A percentile compares a stretch with the other conserved stretches of the same genome.
phyloP scores from a whole-genome alignment of 1,284 basidiomycete species.

The Cystobasidiaceae sp. region DNA sequence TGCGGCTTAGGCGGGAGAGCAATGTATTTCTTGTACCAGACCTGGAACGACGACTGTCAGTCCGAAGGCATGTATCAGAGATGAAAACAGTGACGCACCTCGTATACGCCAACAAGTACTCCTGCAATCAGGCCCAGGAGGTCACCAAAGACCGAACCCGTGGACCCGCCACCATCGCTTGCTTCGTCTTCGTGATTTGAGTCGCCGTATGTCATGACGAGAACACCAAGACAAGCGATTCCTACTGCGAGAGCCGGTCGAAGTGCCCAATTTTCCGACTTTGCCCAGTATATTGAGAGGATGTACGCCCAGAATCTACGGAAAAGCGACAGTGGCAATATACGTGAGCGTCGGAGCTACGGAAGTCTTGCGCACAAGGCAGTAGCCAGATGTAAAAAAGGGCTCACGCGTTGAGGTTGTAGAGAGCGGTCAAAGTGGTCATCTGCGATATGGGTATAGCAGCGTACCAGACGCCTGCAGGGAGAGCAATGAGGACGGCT shows the following conservation, averaged over 20 bases:
- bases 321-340: too few species aligned
- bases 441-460: slow-evolving; percentile 38
- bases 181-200: slow-evolving; percentile 40
- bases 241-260: slow-evolving; percentile 62
- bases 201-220: slow-evolving; percentile 70
- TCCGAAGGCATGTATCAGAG: too few species aligned
- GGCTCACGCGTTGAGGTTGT: slow-evolving; percentile 40
- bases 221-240: slow-evolving; percentile 67
- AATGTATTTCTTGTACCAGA: slow-evolving; percentile 71
- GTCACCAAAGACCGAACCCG: slow-evolving; percentile 59
- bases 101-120: slow-evolving; percentile 62
- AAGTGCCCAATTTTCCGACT: slow-evolving; percentile 50
- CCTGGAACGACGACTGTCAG: slow-evolving; percentile 50
- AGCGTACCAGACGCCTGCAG: slow-evolving; percentile 39
- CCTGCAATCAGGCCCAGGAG: slow-evolving; percentile 65
- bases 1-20: slow-evolving; percentile 56
- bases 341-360: too few species aligned
- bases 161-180: slow-evolving; percentile 30
- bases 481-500: slow-evolving; percentile 38
- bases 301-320: slow-evolving; percentile 42
- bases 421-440: slow-evolving; percentile 41
- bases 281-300: slow-evolving; percentile 40
- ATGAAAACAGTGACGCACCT: slow-evolving; percentile 33
- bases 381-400: neutral
- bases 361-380: too few species aligned